Conservation (phyloP, 2,329 filamentous ascomycete genomes). For the Falciphora oryzae region DNA sequence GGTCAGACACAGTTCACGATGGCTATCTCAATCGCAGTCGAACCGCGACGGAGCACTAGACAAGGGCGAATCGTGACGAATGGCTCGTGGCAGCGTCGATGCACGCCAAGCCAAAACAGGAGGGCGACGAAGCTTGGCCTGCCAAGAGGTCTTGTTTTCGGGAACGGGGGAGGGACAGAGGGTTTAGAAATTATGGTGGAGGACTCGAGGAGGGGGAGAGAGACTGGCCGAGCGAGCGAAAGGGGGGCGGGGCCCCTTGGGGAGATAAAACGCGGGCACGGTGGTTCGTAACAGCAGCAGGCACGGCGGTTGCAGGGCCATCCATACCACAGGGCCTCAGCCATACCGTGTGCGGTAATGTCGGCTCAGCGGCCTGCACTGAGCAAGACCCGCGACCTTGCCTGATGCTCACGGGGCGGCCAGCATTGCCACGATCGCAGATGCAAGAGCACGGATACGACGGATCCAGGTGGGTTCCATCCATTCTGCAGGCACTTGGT, state of each 20-base stretch:
- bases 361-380: not conserved
- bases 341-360: not conserved
- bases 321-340: not conserved
- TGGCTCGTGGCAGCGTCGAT: slow-evolving; percentile 5
- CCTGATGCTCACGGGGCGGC: not conserved
- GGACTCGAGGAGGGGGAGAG: slow-evolving; percentile 1
- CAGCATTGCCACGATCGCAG: not conserved
- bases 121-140: slow-evolving; percentile 9
- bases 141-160: slow-evolving; percentile 11
- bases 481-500: not conserved
- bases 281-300: not conserved
- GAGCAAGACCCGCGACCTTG: not conserved
- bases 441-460: not conserved
- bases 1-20: not conserved
- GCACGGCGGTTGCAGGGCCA: not conserved
- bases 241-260: not conserved
- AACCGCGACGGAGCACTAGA: not conserved
- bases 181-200: not conserved
- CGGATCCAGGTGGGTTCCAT: not conserved
- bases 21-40: not conserved
- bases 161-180: slow-evolving; percentile 7
- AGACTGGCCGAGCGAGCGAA: not conserved
- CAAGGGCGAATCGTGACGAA: slow-evolving; percentile 1
- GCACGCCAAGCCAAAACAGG: slow-evolving; percentile 9
- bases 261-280: slow-evolving; percentile 1